These are phyloP conservation scores for Phellinidium pouzarii DNA, from an alignment of 1,284 basidiomycete genomes.

Conservation along the genomic window DNA sequence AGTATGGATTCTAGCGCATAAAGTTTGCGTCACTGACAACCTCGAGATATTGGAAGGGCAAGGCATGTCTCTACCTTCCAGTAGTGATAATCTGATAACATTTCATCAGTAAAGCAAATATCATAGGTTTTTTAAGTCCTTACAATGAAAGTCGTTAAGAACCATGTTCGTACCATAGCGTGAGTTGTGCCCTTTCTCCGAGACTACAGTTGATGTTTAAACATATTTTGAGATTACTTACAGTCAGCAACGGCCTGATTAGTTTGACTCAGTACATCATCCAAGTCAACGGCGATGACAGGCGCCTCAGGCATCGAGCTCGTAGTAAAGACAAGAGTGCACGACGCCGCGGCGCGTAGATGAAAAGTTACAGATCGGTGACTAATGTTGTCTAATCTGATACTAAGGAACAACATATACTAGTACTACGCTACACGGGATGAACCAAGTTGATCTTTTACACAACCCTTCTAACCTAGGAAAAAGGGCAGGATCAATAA, in stretches of 20 bases:
- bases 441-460: background rate
- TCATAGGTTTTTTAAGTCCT: slow-evolving; percentile 26
- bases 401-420: background rate
- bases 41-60: no score
- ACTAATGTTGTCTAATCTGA: background rate
- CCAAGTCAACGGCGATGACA: slow-evolving; percentile 67
- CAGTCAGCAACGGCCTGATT: slow-evolving; percentile 61
- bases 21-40: slow-evolving; percentile 7
- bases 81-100: slow-evolving; percentile 50
- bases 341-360: background rate
- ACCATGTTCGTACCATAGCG: slow-evolving; percentile 47
- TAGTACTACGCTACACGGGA: background rate
- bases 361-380: background rate
- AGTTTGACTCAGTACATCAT: slow-evolving; percentile 71
- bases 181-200: slow-evolving; percentile 60
- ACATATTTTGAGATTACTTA: slow-evolving; percentile 30
- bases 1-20: slow-evolving; percentile 54
- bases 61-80: no score
- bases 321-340: background rate
- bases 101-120: slow-evolving; percentile 18
- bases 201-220: background rate
- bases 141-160: slow-evolving; percentile 60
- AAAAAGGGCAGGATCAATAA: background rate
- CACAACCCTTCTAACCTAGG: slow-evolving; percentile 12
- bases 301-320: slow-evolving; percentile 3